Evolutionary conservation across 768 basidiomycete genomes (phyloP).

Genomic region (Phylloporus sp.): DNA sequence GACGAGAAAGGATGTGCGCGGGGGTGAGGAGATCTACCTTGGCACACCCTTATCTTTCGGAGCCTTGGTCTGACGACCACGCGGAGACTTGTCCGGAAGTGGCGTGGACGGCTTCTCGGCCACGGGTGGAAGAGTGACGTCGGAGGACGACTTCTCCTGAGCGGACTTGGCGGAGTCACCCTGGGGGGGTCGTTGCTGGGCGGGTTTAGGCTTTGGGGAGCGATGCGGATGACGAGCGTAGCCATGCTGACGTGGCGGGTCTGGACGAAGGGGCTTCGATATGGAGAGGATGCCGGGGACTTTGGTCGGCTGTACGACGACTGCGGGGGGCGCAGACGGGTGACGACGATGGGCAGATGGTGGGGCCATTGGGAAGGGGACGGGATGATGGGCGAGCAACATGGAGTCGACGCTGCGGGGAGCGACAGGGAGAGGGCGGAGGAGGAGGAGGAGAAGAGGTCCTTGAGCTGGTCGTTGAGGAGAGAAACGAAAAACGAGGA

Average conservation of each 20-base stretch:
- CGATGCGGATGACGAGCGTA: slow-evolving; percentile 32
- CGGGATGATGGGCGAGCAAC: slow-evolving; percentile 40
- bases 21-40: slow-evolving; percentile 33
- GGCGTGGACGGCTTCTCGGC: slow-evolving; percentile 27
- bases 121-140: slow-evolving; percentile 31
- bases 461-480: not conserved
- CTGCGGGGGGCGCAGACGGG: slow-evolving; percentile 64
- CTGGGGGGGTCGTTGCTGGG: slow-evolving; percentile 14
- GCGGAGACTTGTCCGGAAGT: slow-evolving; percentile 26
- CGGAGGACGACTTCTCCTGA: slow-evolving; percentile 23
- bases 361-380: slow-evolving; percentile 28
- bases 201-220: slow-evolving; percentile 35
- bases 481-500: slow-evolving; percentile 21
- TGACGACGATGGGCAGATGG: slow-evolving; percentile 50
- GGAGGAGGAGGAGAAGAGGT: not conserved
- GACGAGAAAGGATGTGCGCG: not conserved
- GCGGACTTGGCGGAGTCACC: slow-evolving; percentile 31
- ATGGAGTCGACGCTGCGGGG: slow-evolving; percentile 25
- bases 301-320: slow-evolving; percentile 65
- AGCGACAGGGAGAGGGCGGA: not conserved
- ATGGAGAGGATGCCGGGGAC: slow-evolving; percentile 71
- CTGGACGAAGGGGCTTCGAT: slow-evolving; percentile 47
- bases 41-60: slow-evolving; percentile 39
- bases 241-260: slow-evolving; percentile 32
- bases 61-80: slow-evolving; percentile 35